These are phyloP conservation scores for Microbotryum intermedium DNA, from an alignment of 1,284 basidiomycete genomes.

Conservation along the genomic window DNA sequence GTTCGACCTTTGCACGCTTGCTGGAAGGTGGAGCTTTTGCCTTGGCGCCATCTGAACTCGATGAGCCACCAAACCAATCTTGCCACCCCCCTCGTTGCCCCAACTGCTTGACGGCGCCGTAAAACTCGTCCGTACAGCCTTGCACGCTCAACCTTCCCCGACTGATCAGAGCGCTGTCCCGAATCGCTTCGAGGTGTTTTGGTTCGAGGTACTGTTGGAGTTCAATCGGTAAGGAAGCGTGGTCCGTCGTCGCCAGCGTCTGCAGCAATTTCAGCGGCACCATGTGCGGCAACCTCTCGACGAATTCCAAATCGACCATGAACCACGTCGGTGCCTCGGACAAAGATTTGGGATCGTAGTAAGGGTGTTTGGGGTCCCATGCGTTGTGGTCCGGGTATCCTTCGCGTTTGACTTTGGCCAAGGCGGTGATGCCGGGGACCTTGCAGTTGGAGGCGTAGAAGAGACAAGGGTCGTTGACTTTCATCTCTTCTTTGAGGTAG, in stretches of 20 bases:
- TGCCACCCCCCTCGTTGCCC: conserved; percentile 58
- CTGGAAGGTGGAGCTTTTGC: too few relatives aligned
- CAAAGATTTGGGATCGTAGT: conserved; percentile 80
- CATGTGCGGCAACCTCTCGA: conserved; percentile 58
- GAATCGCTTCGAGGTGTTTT: conserved; percentile 40
- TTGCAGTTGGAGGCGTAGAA: conserved; percentile 82
- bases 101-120: conserved; percentile 56
- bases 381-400: conserved; percentile 86
- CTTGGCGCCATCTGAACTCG: too few relatives aligned
- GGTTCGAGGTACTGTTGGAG: conserved; percentile 41
- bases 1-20: too few relatives aligned
- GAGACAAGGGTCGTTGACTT: conserved; percentile 57
- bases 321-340: conserved; percentile 75
- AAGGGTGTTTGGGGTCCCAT: conserved; percentile 68
- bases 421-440: conserved; percentile 62
- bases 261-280: conserved; percentile 71
- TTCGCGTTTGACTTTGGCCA: conserved; percentile 73
- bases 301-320: conserved; percentile 56
- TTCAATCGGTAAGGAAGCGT: conserved; percentile 44
- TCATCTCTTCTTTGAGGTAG: conserved; percentile 80
- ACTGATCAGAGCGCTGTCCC: conserved; percentile 70
- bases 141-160: conserved; percentile 83
- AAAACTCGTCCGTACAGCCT: conserved; percentile 61
- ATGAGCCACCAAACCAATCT: conserved; percentile 18
- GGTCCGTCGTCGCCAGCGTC: conserved; percentile 46